Percentiles rank a stretch among this genome's conserved stretches.
These are phyloP conservation scores for Mycosarcoma mackinlayi DNA, from an alignment of 1,284 basidiomycete genomes.

Conservation along the genomic window DNA sequence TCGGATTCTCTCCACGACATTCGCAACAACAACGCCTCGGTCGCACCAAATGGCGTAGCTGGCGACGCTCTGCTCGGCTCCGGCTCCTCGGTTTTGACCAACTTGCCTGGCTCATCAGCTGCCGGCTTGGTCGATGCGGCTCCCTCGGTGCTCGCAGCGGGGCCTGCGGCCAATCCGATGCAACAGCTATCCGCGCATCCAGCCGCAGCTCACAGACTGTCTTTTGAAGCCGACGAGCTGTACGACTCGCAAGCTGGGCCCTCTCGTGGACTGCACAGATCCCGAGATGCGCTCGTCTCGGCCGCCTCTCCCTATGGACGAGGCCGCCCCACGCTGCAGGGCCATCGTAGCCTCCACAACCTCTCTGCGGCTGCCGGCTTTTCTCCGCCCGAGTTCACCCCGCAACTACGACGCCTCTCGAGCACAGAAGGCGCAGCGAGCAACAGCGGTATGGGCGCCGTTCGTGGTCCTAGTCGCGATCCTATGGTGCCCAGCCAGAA, in stretches of 20 bases:
- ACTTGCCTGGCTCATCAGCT: conserved; percentile 12
- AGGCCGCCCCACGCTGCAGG: conserved; percentile 19
- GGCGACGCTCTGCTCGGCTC: conserved; percentile 10
- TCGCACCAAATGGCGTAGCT: conserved; percentile 2
- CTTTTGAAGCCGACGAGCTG: conserved; percentile 24
- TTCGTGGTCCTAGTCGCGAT: conserved; percentile 25
- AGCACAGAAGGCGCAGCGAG: conserved; percentile 8
- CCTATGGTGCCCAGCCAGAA: conserved; percentile 44
- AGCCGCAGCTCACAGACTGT: conserved; percentile 1
- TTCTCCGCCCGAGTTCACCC: conserved; percentile 31
- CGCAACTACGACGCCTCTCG: conserved; percentile 36
- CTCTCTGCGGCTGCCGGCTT: conserved; percentile 11
- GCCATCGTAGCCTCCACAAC: conserved; percentile 23
- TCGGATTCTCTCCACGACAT: conserved; percentile 14
- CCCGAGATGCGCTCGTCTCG: conserved; percentile 24
- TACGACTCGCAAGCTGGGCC: conserved; percentile 46
- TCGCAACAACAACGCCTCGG: conserved; percentile 1
- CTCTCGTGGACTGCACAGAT: conserved; percentile 27
- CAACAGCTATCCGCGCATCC: conserved; percentile 20
- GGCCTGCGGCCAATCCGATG: conserved; percentile 17
- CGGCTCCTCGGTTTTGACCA: conserved; percentile 5
- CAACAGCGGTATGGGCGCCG: conserved; percentile 1
- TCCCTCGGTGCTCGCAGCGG: conserved; percentile 38
- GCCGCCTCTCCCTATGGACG: conserved; percentile 32
- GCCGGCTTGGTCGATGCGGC: conserved; percentile 13